Conservation (phyloP, 169 alveolate genomes). For the Plasmodium yoelii region DNA sequence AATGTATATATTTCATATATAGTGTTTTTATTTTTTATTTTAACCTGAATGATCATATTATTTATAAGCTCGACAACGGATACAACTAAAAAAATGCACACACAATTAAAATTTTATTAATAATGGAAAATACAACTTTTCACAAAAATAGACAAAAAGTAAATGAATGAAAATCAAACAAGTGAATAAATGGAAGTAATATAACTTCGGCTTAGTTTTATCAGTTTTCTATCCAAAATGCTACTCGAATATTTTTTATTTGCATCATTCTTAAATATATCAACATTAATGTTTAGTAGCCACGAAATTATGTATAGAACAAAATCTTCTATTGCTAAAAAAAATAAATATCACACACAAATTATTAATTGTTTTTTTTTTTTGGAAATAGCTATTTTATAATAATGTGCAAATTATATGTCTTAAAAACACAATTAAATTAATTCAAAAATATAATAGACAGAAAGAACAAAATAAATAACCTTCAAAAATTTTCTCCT, state of each 20-base stretch:
- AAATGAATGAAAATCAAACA: no score
- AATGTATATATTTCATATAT: no score
- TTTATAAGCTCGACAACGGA: constrained; percentile 52
- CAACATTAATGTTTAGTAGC: constrained; percentile 54
- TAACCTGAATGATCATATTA: constrained; percentile 39
- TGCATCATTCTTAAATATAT: constrained; percentile 42
- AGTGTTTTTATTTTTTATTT: background rate
- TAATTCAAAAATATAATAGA: background rate
- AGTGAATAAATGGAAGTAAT: background rate
- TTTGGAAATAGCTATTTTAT: background rate
- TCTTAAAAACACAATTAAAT: background rate
- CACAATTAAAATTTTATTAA: background rate
- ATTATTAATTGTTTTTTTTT: background rate
- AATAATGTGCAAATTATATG: background rate
- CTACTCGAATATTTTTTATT: constrained; percentile 32
- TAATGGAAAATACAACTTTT: no score
- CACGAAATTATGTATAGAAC: constrained; percentile 60
- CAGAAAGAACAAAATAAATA: background rate
- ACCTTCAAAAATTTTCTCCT: constrained; percentile 42
- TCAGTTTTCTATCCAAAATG: constrained; percentile 35
- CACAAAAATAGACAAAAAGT: background rate
- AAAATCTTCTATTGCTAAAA: constrained; percentile 56
- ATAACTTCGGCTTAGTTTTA: constrained; percentile 39
- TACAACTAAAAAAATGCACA: constrained; percentile 1
- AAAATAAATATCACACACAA: background rate